phyloP scores from a whole-genome alignment of 2,329 filamentous ascomycete species.

The Daldinia eschscholtzii region DNA sequence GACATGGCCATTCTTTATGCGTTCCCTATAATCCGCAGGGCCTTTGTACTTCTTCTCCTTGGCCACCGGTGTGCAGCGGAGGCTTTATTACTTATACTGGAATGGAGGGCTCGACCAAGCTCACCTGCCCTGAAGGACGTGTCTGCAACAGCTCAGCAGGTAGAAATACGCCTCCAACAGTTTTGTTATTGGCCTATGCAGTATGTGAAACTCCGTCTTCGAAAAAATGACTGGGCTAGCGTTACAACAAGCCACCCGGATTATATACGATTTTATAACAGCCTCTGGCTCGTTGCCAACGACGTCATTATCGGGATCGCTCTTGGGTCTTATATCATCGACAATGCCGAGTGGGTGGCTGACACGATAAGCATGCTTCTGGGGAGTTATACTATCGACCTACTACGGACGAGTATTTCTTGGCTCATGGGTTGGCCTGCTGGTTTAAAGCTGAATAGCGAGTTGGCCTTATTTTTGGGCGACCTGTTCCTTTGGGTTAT shows the following conservation, averaged over 20 bases:
- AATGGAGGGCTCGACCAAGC: slow-evolving; percentile 84
- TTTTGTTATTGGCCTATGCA: slow-evolving; percentile 99
- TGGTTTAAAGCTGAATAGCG: slow-evolving; percentile 93
- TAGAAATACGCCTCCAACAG: slow-evolving; percentile 96
- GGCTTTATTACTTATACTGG: slow-evolving; percentile 79
- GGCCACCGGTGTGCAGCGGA: slow-evolving; percentile 86
- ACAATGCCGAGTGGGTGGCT: slow-evolving; percentile 89
- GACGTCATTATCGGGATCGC: slow-evolving; percentile 99
- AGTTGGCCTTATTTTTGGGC: slow-evolving; percentile 92
- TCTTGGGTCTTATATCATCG: slow-evolving; percentile 94
- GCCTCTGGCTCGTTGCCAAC: slow-evolving; percentile 97
- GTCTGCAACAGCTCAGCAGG: slow-evolving; percentile 95
- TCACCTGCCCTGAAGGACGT: slow-evolving; percentile 92
- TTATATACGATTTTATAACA: slow-evolving; percentile 99
- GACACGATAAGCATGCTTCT: slow-evolving; percentile 81
- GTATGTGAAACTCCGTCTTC: slow-evolving; percentile 88
- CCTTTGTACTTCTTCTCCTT: slow-evolving; percentile 84
- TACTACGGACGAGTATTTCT: slow-evolving; percentile 86
- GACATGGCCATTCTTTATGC: slow-evolving; percentile 79
- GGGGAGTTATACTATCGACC: slow-evolving; percentile 86
- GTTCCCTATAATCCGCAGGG: slow-evolving; percentile 78
- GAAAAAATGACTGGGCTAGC: slow-evolving; percentile 94
- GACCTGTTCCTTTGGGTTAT: slow-evolving; percentile 99
- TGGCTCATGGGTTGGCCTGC: slow-evolving; percentile 98
- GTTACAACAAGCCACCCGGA: slow-evolving; percentile 95